These are phyloP conservation scores for Cardamine chenopodiifolia DNA, from an alignment of 345 rosid genomes.

Conservation along the genomic window DNA sequence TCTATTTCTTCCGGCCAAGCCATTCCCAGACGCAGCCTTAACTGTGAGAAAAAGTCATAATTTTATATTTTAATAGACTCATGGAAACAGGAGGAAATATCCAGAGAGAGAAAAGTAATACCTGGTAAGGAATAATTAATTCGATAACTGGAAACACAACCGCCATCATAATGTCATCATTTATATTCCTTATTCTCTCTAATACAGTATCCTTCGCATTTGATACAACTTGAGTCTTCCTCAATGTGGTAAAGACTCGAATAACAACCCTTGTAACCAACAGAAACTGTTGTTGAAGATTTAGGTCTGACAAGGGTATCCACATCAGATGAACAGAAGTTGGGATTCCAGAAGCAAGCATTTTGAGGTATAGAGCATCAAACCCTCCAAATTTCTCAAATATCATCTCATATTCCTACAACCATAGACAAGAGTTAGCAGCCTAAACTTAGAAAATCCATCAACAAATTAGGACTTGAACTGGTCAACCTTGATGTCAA, in stretches of 20 bases:
- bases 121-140: constrained; percentile 73
- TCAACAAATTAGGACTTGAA: constrained; percentile 24
- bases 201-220: constrained; percentile 50
- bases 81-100: constrained; percentile 3
- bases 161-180: constrained; percentile 74
- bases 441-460: constrained; percentile 2
- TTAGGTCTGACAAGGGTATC: constrained; percentile 92
- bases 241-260: constrained; percentile 58
- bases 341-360: constrained; percentile 84
- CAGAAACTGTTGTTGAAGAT: constrained; percentile 72
- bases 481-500: constrained; percentile 70
- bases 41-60: constrained; percentile 47
- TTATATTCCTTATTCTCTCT: constrained; percentile 55
- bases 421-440: constrained; percentile 39
- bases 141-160: constrained; percentile 70
- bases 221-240: constrained; percentile 58
- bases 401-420: constrained; percentile 83
- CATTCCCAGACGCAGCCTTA: constrained; percentile 77
- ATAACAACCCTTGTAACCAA: constrained; percentile 55
- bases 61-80: neutral
- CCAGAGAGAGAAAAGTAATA: constrained; percentile 42
- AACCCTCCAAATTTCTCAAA: constrained; percentile 90
- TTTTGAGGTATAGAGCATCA: constrained; percentile 88
- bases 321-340: constrained; percentile 84
- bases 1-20: constrained; percentile 89